Conservation (phyloP, 148 eudicot species). For the Camellia sinensis region DNA sequence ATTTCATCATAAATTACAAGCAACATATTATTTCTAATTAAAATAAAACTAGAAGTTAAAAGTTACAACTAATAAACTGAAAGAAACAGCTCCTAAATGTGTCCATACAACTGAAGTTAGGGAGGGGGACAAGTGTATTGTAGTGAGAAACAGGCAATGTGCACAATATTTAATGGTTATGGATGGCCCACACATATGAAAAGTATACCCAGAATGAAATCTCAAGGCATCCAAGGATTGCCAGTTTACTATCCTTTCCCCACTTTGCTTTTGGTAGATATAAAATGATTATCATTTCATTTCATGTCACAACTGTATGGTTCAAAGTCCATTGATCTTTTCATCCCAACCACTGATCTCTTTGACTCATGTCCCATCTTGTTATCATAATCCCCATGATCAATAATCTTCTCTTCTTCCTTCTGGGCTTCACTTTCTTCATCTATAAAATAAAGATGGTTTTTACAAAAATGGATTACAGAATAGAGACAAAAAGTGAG, state of each 20-base stretch:
- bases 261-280: not conserved
- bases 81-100: not conserved
- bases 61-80: no score
- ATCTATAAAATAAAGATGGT: slow-evolving; percentile 25
- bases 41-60: no score
- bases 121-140: not conserved
- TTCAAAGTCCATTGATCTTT: slow-evolving; percentile 36
- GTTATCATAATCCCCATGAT: slow-evolving; percentile 6
- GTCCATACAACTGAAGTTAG: not conserved
- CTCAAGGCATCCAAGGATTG: slow-evolving; percentile 16
- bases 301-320: slow-evolving; percentile 22
- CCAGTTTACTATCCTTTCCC: slow-evolving; percentile 1
- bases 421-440: slow-evolving; percentile 35
- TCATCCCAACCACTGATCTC: slow-evolving; percentile 34
- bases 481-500: no score
- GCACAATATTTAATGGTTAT: not conserved
- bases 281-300: slow-evolving; percentile 11
- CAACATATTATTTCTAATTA: no score
- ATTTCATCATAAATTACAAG: not conserved
- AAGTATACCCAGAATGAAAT: not conserved
- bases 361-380: slow-evolving; percentile 20
- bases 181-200: not conserved
- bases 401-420: slow-evolving; percentile 11
- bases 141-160: slow-evolving; percentile 1
- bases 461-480: no score